phyloP scores from a whole-genome alignment of 345 rosid genomes.

The Eucalyptus sp. region DNA sequence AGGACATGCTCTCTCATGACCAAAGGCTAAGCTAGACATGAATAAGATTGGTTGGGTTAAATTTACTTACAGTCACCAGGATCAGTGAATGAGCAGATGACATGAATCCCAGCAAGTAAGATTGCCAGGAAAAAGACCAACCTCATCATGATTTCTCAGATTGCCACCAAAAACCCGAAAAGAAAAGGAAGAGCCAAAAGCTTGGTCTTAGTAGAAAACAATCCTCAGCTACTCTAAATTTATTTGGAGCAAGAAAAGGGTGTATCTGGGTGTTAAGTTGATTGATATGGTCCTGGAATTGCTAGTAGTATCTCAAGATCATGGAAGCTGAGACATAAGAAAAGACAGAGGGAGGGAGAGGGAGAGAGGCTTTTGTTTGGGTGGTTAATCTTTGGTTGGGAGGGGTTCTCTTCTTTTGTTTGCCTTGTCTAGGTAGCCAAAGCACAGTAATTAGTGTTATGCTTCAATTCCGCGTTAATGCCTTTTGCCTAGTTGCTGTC shows the following conservation, averaged over 20 bases:
- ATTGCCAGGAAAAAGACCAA: neutral
- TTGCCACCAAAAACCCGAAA: neutral
- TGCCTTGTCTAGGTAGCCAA: neutral
- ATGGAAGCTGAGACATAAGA: neutral
- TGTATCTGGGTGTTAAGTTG: neutral
- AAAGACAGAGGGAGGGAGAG: neutral
- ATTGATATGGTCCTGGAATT: neutral
- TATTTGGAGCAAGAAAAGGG: neutral
- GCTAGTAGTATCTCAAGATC: neutral
- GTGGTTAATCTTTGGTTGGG: neutral
- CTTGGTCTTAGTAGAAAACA: neutral
- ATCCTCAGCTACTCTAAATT: neutral
- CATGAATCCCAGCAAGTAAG: neutral
- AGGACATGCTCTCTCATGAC: neutral
- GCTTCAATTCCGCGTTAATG: neutral
- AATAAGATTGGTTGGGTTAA: too few relatives aligned
- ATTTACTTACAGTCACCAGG: neutral
- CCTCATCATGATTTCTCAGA: neutral
- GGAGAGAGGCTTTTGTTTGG: neutral
- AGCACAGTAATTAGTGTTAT: neutral
- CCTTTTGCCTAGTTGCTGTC: neutral
- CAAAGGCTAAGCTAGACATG: neutral
- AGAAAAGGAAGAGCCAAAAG: neutral
- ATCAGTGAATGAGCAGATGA: neutral
- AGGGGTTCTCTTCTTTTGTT: neutral